Evolutionary conservation across 169 alveolate genomes (phyloP).

Genomic region (Cryptosporidium canis): DNA sequence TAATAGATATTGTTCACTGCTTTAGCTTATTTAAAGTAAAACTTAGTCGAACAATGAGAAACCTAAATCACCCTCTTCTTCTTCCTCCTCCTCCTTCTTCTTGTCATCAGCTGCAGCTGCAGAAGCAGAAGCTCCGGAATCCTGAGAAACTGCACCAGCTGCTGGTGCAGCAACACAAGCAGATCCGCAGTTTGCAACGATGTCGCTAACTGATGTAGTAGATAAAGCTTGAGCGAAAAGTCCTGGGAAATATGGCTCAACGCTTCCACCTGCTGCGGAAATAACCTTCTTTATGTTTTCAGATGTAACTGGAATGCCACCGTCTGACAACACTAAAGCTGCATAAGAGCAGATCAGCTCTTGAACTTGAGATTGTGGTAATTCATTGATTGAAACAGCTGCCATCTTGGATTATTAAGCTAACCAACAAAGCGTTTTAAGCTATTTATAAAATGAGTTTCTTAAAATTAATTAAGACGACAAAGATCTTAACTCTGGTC

Average conservation of each 20-base stretch:
- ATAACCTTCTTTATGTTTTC: conserved; percentile 64
- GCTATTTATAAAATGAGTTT: conserved; percentile 39
- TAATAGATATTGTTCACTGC: not conserved
- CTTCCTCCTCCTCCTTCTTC: conserved; percentile 60
- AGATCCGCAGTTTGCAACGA: conserved; percentile 53
- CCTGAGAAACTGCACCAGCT: conserved; percentile 33
- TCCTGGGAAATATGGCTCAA: conserved; percentile 69
- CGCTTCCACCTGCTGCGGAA: conserved; percentile 66
- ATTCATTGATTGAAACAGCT: conserved; percentile 52
- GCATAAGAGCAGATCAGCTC: conserved; percentile 70
- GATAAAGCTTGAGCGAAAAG: conserved; percentile 69
- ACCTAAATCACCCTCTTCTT: conserved; percentile 73
- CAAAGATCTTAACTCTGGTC: not conserved
- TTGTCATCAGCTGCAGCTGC: conserved; percentile 22
- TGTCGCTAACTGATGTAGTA: conserved; percentile 28
- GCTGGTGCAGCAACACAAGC: conserved; percentile 62
- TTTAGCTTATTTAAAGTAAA: not conserved
- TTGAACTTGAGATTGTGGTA: conserved; percentile 59
- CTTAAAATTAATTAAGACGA: not conserved
- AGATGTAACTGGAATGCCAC: conserved; percentile 49
- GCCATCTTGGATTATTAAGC: conserved; percentile 72
- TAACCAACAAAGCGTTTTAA: conserved; percentile 74
- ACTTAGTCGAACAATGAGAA: conserved; percentile 69
- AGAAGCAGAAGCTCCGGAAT: conserved; percentile 25
- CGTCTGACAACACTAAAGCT: conserved; percentile 59